A percentile compares a stretch with the other conserved stretches of the same genome.
Conservation (phyloP, 208 protist genomes). For the Novymonas esmeraldas region DNA sequence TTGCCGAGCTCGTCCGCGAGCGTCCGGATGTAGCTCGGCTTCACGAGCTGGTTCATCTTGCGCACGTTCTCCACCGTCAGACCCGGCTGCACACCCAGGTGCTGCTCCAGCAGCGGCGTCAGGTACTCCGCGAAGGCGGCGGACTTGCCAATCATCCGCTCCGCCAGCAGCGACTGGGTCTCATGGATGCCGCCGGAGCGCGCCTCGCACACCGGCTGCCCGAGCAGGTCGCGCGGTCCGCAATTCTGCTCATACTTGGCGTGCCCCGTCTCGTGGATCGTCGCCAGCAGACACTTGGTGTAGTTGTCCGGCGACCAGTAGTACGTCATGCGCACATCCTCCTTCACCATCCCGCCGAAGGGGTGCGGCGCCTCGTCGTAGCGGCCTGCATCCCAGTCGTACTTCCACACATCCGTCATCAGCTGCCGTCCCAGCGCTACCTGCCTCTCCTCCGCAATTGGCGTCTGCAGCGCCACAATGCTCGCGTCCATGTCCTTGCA, state of each 20-base stretch:
- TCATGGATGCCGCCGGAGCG: constrained; percentile 84
- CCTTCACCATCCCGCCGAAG: constrained; percentile 78
- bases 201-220: constrained; percentile 62
- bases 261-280: constrained; percentile 91
- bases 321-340: constrained; percentile 89
- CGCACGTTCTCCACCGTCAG: constrained; percentile 64
- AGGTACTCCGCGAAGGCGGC: constrained; percentile 63
- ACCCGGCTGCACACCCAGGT: constrained; percentile 60
- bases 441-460: constrained; percentile 63
- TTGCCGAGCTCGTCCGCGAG: constrained; percentile 87
- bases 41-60: constrained; percentile 44
- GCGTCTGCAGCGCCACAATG: constrained; percentile 31
- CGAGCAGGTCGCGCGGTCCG: constrained; percentile 55
- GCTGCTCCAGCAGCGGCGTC: constrained; percentile 42
- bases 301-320: constrained; percentile 66
- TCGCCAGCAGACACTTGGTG: constrained; percentile 50
- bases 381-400: constrained; percentile 82
- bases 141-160: constrained; percentile 65
- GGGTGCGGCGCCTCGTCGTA: constrained; percentile 88
- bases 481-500: constrained; percentile 33
- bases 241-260: constrained; percentile 87
- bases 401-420: constrained; percentile 74
- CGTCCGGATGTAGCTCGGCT: constrained; percentile 71
- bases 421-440: constrained; percentile 50
- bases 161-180: constrained; percentile 88